Conservation (phyloP, 2,329 filamentous ascomycete species). For the Fusarium sp. region DNA sequence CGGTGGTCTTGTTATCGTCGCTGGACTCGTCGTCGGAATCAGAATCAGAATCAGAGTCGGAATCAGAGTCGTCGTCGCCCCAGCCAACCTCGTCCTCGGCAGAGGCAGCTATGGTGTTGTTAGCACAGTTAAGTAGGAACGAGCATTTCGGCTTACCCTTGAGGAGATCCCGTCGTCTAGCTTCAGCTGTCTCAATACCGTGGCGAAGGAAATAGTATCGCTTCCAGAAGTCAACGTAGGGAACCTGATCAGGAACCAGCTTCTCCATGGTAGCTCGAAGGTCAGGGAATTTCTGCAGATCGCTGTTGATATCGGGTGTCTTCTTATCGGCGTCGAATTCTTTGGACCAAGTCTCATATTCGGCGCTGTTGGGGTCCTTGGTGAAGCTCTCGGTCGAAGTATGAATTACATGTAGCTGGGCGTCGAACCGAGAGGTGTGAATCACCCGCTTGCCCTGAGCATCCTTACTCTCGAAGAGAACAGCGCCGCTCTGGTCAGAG, state of each 20-base stretch:
- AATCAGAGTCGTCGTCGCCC: conserved; percentile 73
- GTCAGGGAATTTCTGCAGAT: conserved; percentile 89
- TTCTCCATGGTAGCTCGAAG: conserved; percentile 92
- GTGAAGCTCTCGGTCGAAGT: conserved; percentile 84
- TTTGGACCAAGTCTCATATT: conserved; percentile 80
- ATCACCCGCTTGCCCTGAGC: conserved; percentile 91
- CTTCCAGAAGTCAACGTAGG: conserved; percentile 91
- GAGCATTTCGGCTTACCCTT: conserved; percentile 73
- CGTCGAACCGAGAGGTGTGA: conserved; percentile 93
- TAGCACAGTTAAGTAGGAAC: conserved; percentile 17
- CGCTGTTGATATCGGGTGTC: conserved; percentile 83
- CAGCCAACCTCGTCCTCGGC: conserved; percentile 78
- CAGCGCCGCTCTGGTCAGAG: conserved; percentile 65
- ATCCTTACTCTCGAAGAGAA: conserved; percentile 95
- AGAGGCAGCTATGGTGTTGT: conserved; percentile 65
- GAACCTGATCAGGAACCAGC: conserved; percentile 91
- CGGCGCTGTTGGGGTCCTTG: conserved; percentile 80
- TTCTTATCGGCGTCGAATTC: conserved; percentile 85
- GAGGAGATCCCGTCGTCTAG: conserved; percentile 86
- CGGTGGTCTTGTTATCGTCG: conserved; percentile 41
- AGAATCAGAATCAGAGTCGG: conserved; percentile 10
- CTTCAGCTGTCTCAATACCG: conserved; percentile 93
- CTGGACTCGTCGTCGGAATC: conserved; percentile 29
- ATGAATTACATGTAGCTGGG: conserved; percentile 95
- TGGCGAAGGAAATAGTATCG: conserved; percentile 95